A percentile compares a stretch with the other conserved stretches of the same genome.
Conservation (phyloP, 2,329 filamentous ascomycete species). For the Drechslerella stenobrocha region DNA sequence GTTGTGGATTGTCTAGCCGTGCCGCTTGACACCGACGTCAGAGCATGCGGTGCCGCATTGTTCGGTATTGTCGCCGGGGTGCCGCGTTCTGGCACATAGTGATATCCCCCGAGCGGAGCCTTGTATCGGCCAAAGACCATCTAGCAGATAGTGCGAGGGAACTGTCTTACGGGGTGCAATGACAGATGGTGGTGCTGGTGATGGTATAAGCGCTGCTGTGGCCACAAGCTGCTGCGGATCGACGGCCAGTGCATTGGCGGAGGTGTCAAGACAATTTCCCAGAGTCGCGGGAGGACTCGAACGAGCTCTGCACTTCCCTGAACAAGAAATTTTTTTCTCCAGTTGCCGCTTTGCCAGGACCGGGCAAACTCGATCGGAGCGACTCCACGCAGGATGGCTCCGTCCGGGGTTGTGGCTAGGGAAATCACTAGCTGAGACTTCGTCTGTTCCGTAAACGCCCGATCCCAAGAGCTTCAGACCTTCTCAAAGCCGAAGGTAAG, state of each 20-base stretch:
- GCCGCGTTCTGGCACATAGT: background rate
- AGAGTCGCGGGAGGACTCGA: background rate
- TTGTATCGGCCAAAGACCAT: conserved; percentile 31
- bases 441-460: conserved; percentile 46
- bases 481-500: conserved; percentile 48
- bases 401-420: conserved; percentile 27
- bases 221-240: background rate
- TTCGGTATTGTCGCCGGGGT: background rate
- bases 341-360: conserved; percentile 16
- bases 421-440: conserved; percentile 24
- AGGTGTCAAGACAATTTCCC: background rate
- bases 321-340: conserved; percentile 29
- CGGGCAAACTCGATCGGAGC: conserved; percentile 3
- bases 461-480: conserved; percentile 48
- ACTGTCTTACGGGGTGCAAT: conserved; percentile 1
- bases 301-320: conserved; percentile 43
- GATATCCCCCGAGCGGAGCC: conserved; percentile 1
- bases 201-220: background rate
- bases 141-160: conserved; percentile 10
- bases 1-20: too few species aligned
- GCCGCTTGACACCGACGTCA: background rate
- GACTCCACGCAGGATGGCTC: conserved; percentile 46
- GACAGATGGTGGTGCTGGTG: background rate
- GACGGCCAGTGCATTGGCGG: background rate
- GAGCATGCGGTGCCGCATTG: background rate